Conservation (phyloP, 2,329 filamentous ascomycete species). For the Sporothrix humicola region DNA sequence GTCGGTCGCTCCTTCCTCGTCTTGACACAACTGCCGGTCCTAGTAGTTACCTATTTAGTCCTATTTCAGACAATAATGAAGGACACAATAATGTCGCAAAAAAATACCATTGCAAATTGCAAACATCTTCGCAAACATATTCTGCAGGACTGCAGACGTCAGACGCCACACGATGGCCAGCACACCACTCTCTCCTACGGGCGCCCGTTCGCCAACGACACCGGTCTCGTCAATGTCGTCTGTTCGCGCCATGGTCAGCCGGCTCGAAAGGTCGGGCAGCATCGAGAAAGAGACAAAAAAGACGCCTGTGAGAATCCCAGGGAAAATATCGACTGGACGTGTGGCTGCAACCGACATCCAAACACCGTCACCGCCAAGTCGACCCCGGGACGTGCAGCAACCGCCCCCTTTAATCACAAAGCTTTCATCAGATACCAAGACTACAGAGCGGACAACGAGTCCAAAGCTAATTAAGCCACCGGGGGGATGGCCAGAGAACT, state of each 20-base stretch:
- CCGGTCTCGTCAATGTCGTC: conserved; percentile 22
- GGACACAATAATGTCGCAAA: background rate
- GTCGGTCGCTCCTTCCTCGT: conserved; percentile 19
- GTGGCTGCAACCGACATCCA: background rate
- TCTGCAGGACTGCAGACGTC: background rate
- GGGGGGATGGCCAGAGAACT: too few relatives aligned
- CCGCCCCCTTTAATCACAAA: background rate
- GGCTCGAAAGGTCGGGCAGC: conserved; percentile 27
- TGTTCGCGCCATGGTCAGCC: conserved; percentile 32
- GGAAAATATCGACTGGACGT: background rate
- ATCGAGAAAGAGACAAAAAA: background rate
- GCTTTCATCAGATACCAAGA: background rate
- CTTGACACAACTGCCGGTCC: background rate
- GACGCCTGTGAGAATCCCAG: too few relatives aligned
- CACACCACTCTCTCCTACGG: background rate
- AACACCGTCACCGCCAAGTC: background rate
- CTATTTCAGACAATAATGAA: background rate
- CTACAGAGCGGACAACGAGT: background rate
- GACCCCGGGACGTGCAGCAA: background rate
- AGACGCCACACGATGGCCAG: background rate
- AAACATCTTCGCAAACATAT: too few relatives aligned
- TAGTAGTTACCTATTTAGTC: background rate
- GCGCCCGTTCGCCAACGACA: conserved; percentile 1
- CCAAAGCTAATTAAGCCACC: too few relatives aligned
- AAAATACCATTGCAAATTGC: background rate